Percentiles rank a stretch among this genome's conserved stretches.
phyloP scores from a whole-genome alignment of 1,284 basidiomycete genomes.

The Athelia sp. region DNA sequence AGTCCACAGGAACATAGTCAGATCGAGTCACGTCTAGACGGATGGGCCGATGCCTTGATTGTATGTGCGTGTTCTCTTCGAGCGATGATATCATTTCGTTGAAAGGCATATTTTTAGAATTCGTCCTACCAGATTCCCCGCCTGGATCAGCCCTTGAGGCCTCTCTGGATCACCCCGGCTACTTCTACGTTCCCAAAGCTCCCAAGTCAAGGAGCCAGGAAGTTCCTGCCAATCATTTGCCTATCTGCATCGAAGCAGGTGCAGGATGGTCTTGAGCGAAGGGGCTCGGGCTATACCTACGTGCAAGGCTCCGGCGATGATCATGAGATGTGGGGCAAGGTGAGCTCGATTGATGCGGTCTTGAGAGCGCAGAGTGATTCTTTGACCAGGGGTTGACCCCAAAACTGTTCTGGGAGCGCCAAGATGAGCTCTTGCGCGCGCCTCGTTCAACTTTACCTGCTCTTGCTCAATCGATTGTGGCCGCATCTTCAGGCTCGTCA shows the following conservation, averaged over 20 bases:
- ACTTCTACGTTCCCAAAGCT: constrained; percentile 40
- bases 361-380: constrained; percentile 1
- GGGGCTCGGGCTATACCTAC: constrained; percentile 65
- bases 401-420: constrained; percentile 64
- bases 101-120: constrained; percentile 23
- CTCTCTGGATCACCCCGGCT: constrained; percentile 66
- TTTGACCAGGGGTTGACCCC: constrained; percentile 64
- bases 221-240: constrained; percentile 68
- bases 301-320: constrained; percentile 90
- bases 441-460: constrained; percentile 41
- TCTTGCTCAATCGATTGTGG: constrained; percentile 43
- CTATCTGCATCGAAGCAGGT: constrained; percentile 73
- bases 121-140: constrained; percentile 48
- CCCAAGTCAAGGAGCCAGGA: constrained; percentile 9
- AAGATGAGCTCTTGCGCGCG: constrained; percentile 40
- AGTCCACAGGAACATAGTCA: constrained; percentile 72
- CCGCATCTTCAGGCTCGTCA: constrained; percentile 3
- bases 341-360: constrained; percentile 23
- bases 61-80: constrained; percentile 28
- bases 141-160: constrained; percentile 50
- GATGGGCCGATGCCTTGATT: constrained; percentile 60
- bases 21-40: constrained; percentile 58
- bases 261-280: constrained; percentile 50
- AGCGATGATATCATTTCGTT: not conserved
- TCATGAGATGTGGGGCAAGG: constrained; percentile 83